Evolutionary conservation across 2,329 filamentous ascomycete species (phyloP).

Genomic region (Simplicillium sp.): DNA sequence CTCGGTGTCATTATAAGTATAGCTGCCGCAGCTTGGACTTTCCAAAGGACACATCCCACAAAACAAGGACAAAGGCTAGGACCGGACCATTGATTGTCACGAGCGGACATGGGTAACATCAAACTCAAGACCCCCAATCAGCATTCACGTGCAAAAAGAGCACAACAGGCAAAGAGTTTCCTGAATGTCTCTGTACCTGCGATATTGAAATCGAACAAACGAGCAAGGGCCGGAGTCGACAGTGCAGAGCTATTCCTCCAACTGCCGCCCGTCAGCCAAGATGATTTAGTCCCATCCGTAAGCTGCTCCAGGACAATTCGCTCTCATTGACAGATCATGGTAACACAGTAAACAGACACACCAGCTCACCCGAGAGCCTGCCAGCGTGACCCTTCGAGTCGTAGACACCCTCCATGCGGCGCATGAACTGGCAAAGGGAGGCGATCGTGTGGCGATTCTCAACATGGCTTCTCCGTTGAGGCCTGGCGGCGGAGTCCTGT

Average conservation of each 20-base stretch:
- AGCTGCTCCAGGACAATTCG: too few species aligned
- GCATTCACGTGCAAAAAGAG: not conserved
- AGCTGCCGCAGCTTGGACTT: too few species aligned
- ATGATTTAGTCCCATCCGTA: too few species aligned
- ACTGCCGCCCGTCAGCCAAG: not conserved
- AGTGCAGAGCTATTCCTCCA: not conserved
- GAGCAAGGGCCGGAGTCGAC: not conserved
- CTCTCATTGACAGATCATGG: too few species aligned
- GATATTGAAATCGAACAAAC: not conserved
- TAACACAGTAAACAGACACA: too few species aligned
- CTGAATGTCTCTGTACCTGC: not conserved
- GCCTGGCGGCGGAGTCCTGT: slow-evolving; percentile 51
- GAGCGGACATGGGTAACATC: too few species aligned
- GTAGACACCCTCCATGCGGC: not conserved
- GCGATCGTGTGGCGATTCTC: slow-evolving; percentile 35
- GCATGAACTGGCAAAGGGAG: not conserved
- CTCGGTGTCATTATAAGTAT: too few species aligned
- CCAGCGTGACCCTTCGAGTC: not conserved
- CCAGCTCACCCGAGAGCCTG: too few species aligned
- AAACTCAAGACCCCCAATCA: too few species aligned
- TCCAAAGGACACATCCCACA: too few species aligned
- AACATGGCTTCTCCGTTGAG: slow-evolving; percentile 56
- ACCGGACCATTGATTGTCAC: too few species aligned
- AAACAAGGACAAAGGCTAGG: too few species aligned
- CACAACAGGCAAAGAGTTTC: not conserved